These are phyloP conservation scores for Brassica hybrid DNA, from an alignment of 441 rosid species.

Conservation along the genomic window DNA sequence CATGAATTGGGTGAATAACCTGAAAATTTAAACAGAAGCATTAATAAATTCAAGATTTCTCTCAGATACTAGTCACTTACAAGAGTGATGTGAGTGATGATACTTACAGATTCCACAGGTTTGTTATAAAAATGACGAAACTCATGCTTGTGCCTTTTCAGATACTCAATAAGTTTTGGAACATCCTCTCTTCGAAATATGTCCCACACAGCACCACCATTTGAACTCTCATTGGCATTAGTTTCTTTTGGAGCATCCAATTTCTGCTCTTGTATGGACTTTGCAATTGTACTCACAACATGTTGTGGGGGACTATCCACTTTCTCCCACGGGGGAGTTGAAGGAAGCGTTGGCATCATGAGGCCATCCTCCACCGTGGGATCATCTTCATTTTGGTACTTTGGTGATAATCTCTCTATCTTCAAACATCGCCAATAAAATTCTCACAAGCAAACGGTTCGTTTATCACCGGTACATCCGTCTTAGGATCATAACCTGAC, in stretches of 20 bases:
- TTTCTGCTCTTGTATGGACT: constrained; percentile 30
- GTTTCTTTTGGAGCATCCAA: constrained; percentile 17
- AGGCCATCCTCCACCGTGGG: constrained; percentile 25
- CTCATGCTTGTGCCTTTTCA: constrained; percentile 54
- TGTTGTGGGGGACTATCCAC: constrained; percentile 15
- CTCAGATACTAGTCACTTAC: constrained; percentile 5
- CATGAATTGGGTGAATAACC: constrained; percentile 38
- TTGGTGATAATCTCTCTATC: constrained; percentile 30
- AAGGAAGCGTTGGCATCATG: constrained; percentile 4
- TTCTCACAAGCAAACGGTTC: constrained; percentile 18
- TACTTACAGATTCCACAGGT: constrained; percentile 31
- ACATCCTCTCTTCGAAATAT: constrained; percentile 91
- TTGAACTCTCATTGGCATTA: constrained; percentile 13
- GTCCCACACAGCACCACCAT: constrained; percentile 88
- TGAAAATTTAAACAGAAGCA: constrained; percentile 18
- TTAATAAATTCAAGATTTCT: background rate
- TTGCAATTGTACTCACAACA: background rate
- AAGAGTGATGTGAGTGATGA: constrained; percentile 29
- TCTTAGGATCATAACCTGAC: constrained; percentile 19
- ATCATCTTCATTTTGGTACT: constrained; percentile 23
- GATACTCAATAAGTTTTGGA: constrained; percentile 71
- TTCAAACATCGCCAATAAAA: constrained; percentile 1
- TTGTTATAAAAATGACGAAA: constrained; percentile 30
- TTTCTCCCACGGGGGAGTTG: constrained; percentile 10
- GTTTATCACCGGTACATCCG: background rate